A percentile compares a stretch with the other conserved stretches of the same genome.
Evolutionary conservation across 2,329 filamentous ascomycete species (phyloP).

Genomic region (Cercospora brassicicola): DNA sequence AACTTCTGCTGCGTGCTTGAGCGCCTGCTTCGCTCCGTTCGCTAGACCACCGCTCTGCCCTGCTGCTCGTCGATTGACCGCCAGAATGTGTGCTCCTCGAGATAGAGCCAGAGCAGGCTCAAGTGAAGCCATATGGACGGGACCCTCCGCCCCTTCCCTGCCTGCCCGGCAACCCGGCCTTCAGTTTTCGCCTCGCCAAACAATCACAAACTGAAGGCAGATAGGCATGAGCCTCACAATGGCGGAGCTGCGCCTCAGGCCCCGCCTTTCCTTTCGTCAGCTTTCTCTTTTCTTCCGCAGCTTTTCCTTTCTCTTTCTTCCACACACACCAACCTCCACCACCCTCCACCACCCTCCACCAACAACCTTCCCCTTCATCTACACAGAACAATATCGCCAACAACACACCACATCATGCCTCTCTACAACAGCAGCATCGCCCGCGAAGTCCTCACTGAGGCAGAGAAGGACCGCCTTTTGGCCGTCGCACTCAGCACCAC

Average conservation of each 20-base stretch:
- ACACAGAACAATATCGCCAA: conserved; percentile 7
- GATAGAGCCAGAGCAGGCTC: neutral
- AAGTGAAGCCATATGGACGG: neutral
- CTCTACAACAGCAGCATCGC: conserved; percentile 33
- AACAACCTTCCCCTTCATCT: neutral
- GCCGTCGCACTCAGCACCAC: conserved; percentile 31
- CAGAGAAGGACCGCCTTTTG: conserved; percentile 36
- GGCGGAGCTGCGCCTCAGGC: neutral
- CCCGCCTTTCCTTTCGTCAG: neutral
- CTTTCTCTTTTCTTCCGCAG: neutral
- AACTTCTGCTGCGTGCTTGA: neutral
- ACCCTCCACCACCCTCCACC: neutral
- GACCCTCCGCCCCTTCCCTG: neutral
- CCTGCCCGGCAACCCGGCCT: neutral
- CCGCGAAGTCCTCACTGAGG: conserved; percentile 29
- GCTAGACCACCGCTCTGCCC: neutral
- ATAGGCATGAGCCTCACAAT: neutral
- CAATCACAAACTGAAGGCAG: neutral
- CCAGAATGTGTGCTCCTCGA: neutral
- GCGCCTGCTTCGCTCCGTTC: neutral
- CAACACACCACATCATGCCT: conserved; percentile 18
- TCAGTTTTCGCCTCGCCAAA: neutral
- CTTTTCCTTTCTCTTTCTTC: neutral
- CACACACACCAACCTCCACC: neutral
- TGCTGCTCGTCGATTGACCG: neutral